Percentiles rank a stretch among this genome's conserved stretches.
phyloP scores from a whole-genome alignment of 495 filamentous ascomycete genomes.

The Penicillium canescens region DNA sequence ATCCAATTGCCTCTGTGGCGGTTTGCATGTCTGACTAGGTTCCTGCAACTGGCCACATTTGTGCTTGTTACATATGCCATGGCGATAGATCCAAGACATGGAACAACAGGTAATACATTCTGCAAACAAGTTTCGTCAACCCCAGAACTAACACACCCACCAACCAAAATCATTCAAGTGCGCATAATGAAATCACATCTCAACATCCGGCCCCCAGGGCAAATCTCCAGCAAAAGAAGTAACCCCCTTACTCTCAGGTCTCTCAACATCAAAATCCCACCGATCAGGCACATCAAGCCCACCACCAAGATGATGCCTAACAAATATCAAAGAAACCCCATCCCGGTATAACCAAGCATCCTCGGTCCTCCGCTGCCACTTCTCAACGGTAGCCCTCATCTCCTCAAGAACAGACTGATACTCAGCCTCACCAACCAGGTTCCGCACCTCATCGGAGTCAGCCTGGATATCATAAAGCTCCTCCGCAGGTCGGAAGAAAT shows the following conservation, averaged over 20 bases:
- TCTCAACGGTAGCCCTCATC: constrained; percentile 30
- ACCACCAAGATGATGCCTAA: constrained; percentile 31
- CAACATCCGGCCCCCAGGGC: constrained; percentile 19
- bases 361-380: constrained; percentile 39
- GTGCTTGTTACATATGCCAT: too few species aligned
- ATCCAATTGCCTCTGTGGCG: too few species aligned
- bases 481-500: constrained; percentile 42
- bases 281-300: constrained; percentile 42
- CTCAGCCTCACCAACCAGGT: constrained; percentile 30
- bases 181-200: not conserved
- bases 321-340: constrained; percentile 33
- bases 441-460: constrained; percentile 40
- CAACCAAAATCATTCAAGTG: too few species aligned
- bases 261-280: constrained; percentile 37
- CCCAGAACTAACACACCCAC: too few species aligned
- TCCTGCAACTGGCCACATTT: too few species aligned
- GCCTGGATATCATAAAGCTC: constrained; percentile 42
- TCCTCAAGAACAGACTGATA: constrained; percentile 23
- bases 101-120: too few species aligned
- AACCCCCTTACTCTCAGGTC: constrained; percentile 20
- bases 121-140: too few species aligned
- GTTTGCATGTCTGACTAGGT: too few species aligned
- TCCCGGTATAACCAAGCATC: constrained; percentile 45
- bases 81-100: too few species aligned
- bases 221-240: constrained; percentile 7